These are phyloP conservation scores for Salix purpurea DNA, from an alignment of 345 rosid species.

Conservation along the genomic window DNA sequence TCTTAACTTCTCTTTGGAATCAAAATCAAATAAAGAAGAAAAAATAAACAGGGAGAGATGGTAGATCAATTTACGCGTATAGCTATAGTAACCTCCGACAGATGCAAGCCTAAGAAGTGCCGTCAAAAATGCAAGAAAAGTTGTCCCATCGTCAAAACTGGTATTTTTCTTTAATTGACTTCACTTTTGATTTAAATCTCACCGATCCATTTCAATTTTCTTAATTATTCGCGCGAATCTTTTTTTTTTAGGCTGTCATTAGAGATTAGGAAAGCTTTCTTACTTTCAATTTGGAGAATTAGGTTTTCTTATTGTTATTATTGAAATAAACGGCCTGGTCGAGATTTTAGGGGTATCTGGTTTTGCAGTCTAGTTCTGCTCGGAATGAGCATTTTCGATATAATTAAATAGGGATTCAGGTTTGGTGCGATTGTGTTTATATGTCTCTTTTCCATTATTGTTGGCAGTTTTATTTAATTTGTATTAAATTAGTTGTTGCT, in stretches of 20 bases:
- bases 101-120: slow-evolving; percentile 97
- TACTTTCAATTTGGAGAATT: neutral
- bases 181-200: neutral
- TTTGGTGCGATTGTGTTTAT: no score
- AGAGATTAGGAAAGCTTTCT: neutral
- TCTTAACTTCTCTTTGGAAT: no score
- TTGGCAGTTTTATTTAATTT: no score
- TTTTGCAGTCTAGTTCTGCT: no score
- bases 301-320: neutral
- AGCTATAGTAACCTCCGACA: slow-evolving; percentile 81
- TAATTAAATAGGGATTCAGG: no score
- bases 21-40: no score
- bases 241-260: neutral
- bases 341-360: no score
- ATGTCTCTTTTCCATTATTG: no score
- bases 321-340: neutral
- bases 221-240: neutral
- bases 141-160: slow-evolving; percentile 97
- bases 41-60: slow-evolving; percentile 34
- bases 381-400: no score
- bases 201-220: no score
- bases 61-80: slow-evolving; percentile 90
- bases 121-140: slow-evolving; percentile 98
- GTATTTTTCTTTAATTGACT: slow-evolving; percentile 22
- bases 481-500: no score